Percentiles rank a stretch among this genome's conserved stretches.
Evolutionary conservation across 805 yeast species (phyloP).

Genomic region (Saccharomycopsis guyanensis): DNA sequence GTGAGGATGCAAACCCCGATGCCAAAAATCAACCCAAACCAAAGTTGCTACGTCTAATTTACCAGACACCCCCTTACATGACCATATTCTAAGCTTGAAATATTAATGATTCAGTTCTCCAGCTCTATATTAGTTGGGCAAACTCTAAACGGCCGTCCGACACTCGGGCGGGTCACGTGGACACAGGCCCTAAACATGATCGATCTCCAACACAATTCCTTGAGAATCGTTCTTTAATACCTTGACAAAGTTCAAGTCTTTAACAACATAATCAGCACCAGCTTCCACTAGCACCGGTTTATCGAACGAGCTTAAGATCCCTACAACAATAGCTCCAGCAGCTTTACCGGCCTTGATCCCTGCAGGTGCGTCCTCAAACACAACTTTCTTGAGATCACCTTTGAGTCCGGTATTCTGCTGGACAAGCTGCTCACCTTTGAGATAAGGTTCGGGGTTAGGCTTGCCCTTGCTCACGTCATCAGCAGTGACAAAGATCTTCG

Average conservation of each 20-base stretch:
- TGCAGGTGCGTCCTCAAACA: constrained; percentile 86
- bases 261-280: constrained; percentile 79
- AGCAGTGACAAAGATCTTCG: constrained; percentile 75
- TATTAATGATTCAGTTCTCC: no score
- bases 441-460: constrained; percentile 83
- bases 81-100: no score
- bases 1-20: no score
- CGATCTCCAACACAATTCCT: constrained; percentile 21
- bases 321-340: constrained; percentile 77
- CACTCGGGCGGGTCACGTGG: no score
- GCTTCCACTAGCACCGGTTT: constrained; percentile 47
- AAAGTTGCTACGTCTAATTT: no score
- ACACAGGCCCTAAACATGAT: background rate
- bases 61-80: no score
- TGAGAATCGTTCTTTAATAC: constrained; percentile 46
- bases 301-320: constrained; percentile 74
- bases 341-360: constrained; percentile 78
- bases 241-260: constrained; percentile 57
- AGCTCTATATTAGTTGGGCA: no score
- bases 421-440: constrained; percentile 38
- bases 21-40: no score
- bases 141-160: no score
- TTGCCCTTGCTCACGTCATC: constrained; percentile 73
- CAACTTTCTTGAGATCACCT: constrained; percentile 41
- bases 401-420: constrained; percentile 31